These are phyloP conservation scores for Fusarium bactridioides DNA, from an alignment of 2,329 filamentous ascomycete genomes.

Conservation along the genomic window DNA sequence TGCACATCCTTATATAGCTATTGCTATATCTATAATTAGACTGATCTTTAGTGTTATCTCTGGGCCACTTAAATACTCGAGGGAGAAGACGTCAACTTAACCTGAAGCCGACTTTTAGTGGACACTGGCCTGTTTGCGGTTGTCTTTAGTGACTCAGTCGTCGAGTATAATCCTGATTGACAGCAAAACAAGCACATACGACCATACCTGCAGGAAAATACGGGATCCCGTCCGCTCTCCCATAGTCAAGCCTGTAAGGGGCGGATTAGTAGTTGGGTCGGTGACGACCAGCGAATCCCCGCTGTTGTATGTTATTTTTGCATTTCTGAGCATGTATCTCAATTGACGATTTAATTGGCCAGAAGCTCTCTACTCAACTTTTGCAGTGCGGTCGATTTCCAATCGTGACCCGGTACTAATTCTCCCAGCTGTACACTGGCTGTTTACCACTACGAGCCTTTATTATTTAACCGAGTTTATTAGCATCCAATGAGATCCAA, in stretches of 20 bases:
- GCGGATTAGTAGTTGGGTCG: conserved; percentile 5
- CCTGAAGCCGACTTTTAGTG: not conserved
- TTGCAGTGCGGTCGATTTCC: not conserved
- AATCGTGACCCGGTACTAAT: not conserved
- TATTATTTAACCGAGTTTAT: accelerated
- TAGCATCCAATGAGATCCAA: not conserved
- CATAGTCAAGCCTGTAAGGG: conserved; percentile 2
- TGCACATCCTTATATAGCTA: accelerated
- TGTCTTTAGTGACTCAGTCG: accelerated
- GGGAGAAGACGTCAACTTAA: not conserved
- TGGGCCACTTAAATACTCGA: accelerated
- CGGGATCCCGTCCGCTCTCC: conserved; percentile 7
- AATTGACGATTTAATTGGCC: accelerated
- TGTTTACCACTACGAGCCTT: not conserved
- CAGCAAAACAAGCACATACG: not conserved
- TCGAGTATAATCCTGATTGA: accelerated
- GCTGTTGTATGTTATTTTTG: not conserved
- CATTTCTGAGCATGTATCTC: accelerated
- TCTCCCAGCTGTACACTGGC: too few relatives aligned
- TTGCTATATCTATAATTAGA: too few relatives aligned
- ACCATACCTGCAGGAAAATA: conserved; percentile 6
- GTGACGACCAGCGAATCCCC: conserved; percentile 7
- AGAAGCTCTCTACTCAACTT: too few relatives aligned
- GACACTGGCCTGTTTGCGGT: not conserved
- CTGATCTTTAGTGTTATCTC: accelerated